Conservation (phyloP, 768 basidiomycete species). For the Dioszegia crocea region DNA sequence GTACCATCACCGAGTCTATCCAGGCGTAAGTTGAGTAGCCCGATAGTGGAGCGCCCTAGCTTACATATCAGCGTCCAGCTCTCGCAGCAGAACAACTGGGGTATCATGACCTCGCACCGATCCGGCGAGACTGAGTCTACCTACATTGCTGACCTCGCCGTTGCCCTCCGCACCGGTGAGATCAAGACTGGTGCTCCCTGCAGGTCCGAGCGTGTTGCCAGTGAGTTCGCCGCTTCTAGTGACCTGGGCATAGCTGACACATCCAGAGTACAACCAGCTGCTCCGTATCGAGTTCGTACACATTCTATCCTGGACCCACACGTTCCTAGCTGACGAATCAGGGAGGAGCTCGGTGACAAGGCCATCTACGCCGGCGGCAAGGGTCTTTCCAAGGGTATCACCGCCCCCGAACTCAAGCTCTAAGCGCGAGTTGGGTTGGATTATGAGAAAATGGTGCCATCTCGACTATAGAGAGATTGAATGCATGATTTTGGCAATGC, state of each 20-base stretch:
- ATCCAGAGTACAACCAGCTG: constrained; percentile 46
- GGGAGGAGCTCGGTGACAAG: constrained; percentile 72
- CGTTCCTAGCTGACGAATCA: constrained; percentile 42
- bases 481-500: not conserved
- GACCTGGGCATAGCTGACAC: constrained; percentile 4
- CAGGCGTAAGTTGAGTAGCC: constrained; percentile 66
- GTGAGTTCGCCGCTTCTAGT: constrained; percentile 11
- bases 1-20: constrained; percentile 97
- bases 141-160: constrained; percentile 89
- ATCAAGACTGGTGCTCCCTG: constrained; percentile 99
- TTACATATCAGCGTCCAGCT: constrained; percentile 72
- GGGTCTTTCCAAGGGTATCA: constrained; percentile 73
- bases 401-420: constrained; percentile 56
- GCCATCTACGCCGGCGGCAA: constrained; percentile 69
- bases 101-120: constrained; percentile 99
- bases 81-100: constrained; percentile 92
- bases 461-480: constrained; percentile 10
- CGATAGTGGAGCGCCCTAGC: not conserved
- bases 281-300: constrained; percentile 46
- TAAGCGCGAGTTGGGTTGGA: not conserved
- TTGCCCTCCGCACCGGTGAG: constrained; percentile 73
- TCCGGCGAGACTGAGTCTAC: constrained; percentile 98
- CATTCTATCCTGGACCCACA: not conserved
- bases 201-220: constrained; percentile 79
- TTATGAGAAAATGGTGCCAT: not conserved